Base-by-base conservation (phyloP, 768 basidiomycete genomes). In the Russula foetens region DNA sequence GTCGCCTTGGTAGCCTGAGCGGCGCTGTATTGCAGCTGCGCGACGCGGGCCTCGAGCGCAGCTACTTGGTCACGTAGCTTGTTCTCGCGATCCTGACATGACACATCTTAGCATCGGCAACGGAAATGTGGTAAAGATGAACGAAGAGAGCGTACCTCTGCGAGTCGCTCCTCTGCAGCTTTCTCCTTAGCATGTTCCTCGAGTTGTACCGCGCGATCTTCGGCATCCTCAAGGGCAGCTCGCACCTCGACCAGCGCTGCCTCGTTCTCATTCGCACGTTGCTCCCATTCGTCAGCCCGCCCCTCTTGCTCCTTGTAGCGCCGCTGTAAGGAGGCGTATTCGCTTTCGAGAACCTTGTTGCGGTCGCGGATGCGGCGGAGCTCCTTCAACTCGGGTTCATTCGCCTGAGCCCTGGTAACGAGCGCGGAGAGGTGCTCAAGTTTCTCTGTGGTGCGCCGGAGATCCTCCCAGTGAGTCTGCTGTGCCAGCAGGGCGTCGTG, bases 201-300 rank as follows among this genome's bases (percentile, higher is more conserved):
- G 38, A 90, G 71, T 71, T 88, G 88, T 12, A 74, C 69, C 21
- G 82, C 82, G 0, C 75, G 76, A 67, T 86, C 83, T 64, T 90
- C 88, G 9, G 79, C 75, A 54, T 87, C 81, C 38, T 92, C 87
- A 17, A 90, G 70, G 67, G 80, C 80, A 33, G 81, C 83, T 62
- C 77, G 79, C 29, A 77, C 77, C 65, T 78, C 68, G 68, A 87
- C 85, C 21, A 90, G 71, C 58, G 85, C 80, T 23, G 75, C 74
- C 71, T 90, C 87, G 45, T 79, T 79, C 63, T 89, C 86, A 67
- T 84, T 84, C 21, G 87, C 83, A 24, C 84, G 84, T 63, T 81
- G 81, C 72, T 93, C 91, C 89, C 88, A 92, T 67, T 93, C 91
- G 3, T 81, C 74, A 3, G 88, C 81, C 68, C 84, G 88, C 52